Evolutionary conservation across 2,329 filamentous ascomycete species (phyloP).

Genomic region (Botrytis elliptica): DNA sequence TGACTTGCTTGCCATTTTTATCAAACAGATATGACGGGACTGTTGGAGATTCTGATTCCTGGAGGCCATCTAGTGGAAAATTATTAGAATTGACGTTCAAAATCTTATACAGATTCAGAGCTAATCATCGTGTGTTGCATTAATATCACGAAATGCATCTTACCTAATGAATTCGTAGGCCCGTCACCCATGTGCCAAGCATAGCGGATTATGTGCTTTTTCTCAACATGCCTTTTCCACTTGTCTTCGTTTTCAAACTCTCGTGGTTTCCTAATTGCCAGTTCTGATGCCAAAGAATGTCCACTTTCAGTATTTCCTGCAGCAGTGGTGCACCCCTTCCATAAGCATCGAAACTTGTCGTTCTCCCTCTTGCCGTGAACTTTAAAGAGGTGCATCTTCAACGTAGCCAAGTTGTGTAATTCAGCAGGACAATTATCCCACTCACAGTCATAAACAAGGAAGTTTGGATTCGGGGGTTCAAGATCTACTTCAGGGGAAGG

Average conservation of each 20-base stretch:
- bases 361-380: conserved; percentile 45
- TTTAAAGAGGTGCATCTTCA: conserved; percentile 52
- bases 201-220: conserved; percentile 52
- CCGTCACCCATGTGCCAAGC: conserved; percentile 62
- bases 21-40: conserved; percentile 48
- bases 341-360: conserved; percentile 40
- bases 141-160: not conserved
- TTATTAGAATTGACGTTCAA: conserved; percentile 18
- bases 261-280: conserved; percentile 14
- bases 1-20: conserved; percentile 54
- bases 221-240: conserved; percentile 53
- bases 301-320: conserved; percentile 25
- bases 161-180: conserved; percentile 41
- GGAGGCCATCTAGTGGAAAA: conserved; percentile 22
- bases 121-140: not conserved
- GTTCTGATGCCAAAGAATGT: conserved; percentile 17
- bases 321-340: conserved; percentile 43
- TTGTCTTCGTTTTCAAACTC: conserved; percentile 33
- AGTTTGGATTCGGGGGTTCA: conserved; percentile 42
- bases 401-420: conserved; percentile 60
- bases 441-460: conserved; percentile 57
- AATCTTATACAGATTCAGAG: not conserved
- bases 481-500: conserved; percentile 16
- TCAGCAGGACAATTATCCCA: conserved; percentile 60
- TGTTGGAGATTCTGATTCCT: conserved; percentile 5